Base-by-base conservation (phyloP, 208 protist species). In the Crithidia thermophila region DNA sequence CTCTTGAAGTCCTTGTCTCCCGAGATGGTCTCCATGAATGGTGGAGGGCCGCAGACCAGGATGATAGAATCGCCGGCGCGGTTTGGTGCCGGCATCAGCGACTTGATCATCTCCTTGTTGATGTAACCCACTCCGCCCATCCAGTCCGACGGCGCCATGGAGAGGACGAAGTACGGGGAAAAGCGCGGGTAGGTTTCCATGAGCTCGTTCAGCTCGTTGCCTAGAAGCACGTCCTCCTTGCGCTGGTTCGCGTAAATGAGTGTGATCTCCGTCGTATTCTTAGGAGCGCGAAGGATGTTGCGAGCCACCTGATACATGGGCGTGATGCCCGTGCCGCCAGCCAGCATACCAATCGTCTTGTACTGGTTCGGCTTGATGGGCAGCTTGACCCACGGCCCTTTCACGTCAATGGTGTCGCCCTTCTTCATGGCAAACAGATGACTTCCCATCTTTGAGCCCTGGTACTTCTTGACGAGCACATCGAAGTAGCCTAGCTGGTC, bases 281-380 rank as follows among this genome's bases (percentile, higher is more conserved):
- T 84, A 4, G 85, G 86, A 10, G 85, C 66, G 31, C 74, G 63
- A 25, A 96, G 67, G 25, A 97, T 66, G 61, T 93, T 91, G 0
- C 82, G 79, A 25, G 94, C 85, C 11, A 98, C 83, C 60, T 98
- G 96, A 60, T 95, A 95, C 91, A 98, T 97, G 0, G 96, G 94
- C 13, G 94, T 85, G 74, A 98, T 98, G 37, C 96, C 96, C 8
- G 94, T 98, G 37, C 94, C 96, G 34, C 91, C 94, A 16, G 93
- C 93, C 40, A 98, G 87, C 91, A 98, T 97, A 21, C 93, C 94
- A 72, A 98, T 94, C 9, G 79, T 66, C 56, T 96, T 94, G 71
- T 93, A 97, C 75, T 94, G 88, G 62, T 91, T 94, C 27, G 87
- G 43, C 61, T 84, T 84, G 63, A 98, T 94, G 10, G 90, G 86